These are phyloP conservation scores for Haberlea rhodopensis DNA, from an alignment of 257 asterid species.

Conservation along the genomic window DNA sequence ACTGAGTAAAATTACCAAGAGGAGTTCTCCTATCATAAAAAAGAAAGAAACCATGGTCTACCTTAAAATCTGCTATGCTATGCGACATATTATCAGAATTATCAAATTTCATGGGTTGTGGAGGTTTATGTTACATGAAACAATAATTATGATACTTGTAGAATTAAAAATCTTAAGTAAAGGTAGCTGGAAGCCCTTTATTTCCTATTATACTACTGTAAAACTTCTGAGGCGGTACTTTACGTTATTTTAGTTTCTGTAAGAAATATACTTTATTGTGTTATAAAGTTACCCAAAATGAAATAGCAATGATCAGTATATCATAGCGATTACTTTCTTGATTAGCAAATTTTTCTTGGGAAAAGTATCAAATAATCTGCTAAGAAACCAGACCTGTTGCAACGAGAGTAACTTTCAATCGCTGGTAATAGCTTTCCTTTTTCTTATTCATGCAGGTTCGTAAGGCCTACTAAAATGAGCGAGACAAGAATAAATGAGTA, in stretches of 20 bases:
- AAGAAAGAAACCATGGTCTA: no score
- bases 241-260: not conserved
- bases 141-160: not conserved
- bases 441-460: conserved; percentile 58
- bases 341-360: not conserved
- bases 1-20: no score
- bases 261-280: not conserved
- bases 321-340: conserved; percentile 8
- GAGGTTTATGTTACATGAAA: no score
- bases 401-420: conserved; percentile 7
- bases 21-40: no score
- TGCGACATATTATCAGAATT: no score
- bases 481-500: conserved; percentile 68
- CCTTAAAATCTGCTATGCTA: no score
- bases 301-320: not conserved
- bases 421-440: conserved; percentile 5
- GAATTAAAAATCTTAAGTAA: not conserved
- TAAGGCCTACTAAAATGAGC: conserved; percentile 78
- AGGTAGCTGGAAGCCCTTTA: conserved; percentile 2
- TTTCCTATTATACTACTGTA: not conserved
- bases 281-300: not conserved
- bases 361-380: not conserved
- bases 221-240: conserved; percentile 10
- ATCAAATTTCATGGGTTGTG: not conserved
- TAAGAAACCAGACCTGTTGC: conserved; percentile 4